Evolutionary conservation across 2,329 filamentous ascomycete genomes (phyloP).

Genomic region (Penicillium sp.): DNA sequence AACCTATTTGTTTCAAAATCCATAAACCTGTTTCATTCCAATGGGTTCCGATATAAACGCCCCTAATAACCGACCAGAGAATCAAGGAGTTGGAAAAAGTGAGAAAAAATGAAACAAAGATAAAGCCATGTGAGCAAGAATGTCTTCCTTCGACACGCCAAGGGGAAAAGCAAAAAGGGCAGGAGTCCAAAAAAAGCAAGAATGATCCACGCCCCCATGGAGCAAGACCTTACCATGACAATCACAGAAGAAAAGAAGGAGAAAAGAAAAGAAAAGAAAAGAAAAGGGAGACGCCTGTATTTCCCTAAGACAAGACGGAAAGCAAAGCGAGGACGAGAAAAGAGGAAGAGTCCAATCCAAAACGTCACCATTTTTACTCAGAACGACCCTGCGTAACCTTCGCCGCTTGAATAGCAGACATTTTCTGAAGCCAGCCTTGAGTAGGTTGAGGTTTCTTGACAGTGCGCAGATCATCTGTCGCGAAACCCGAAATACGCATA

Average conservation of each 20-base stretch:
- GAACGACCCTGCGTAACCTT: conserved; percentile 65
- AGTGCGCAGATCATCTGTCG: conserved; percentile 89
- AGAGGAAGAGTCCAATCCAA: not conserved
- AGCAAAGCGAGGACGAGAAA: not conserved
- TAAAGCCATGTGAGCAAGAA: too few species aligned
- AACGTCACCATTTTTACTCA: conserved; percentile 38
- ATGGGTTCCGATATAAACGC: not conserved
- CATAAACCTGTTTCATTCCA: not conserved
- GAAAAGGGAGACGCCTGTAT: not conserved
- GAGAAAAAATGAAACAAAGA: not conserved
- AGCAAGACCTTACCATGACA: too few species aligned
- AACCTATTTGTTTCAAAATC: not conserved
- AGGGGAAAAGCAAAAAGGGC: too few species aligned
- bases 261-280: not conserved
- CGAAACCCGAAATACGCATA: conserved; percentile 91
- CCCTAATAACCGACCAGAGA: not conserved
- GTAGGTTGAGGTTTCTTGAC: conserved; percentile 92
- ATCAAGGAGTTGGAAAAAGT: not conserved
- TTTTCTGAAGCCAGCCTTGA: conserved; percentile 90
- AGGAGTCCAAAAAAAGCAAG: too few species aligned
- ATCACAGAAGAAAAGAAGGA: not conserved
- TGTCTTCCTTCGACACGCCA: too few species aligned
- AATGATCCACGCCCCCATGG: too few species aligned
- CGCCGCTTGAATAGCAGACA: conserved; percentile 92
- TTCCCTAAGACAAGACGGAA: not conserved